Conservation (phyloP, 768 basidiomycete species). For the Phlebiopsis gigantea region DNA sequence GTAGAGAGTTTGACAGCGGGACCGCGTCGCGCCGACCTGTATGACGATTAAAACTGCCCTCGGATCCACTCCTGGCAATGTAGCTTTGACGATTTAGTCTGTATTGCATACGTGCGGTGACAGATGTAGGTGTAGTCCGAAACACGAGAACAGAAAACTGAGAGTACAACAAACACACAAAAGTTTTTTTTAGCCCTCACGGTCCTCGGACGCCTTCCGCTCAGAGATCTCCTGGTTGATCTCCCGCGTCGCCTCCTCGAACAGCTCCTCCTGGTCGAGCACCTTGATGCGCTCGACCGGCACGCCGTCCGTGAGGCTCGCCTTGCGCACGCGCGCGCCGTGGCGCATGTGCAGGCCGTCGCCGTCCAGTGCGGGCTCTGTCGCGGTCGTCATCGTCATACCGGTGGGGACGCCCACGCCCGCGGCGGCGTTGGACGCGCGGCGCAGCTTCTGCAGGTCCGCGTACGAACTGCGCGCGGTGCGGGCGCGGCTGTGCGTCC, state of each 20-base stretch:
- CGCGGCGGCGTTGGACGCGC: constrained; percentile 76
- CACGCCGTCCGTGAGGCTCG: constrained; percentile 62
- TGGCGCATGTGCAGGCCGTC: constrained; percentile 37
- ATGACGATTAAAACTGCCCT: constrained; percentile 5
- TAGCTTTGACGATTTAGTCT: not conserved
- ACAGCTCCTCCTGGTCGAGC: constrained; percentile 57
- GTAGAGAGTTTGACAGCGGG: constrained; percentile 81
- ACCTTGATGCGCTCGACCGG: constrained; percentile 58
- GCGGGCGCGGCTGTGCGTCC: constrained; percentile 25
- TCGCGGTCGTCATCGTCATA: constrained; percentile 7
- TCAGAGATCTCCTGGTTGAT: constrained; percentile 60
- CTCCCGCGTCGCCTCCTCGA: constrained; percentile 58
- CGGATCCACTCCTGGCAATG: not conserved
- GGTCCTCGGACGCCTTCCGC: constrained; percentile 19
- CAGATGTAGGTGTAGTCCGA: not conserved
- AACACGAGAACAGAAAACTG: not conserved
- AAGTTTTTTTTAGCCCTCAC: constrained; percentile 2
- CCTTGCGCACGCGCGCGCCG: constrained; percentile 42
- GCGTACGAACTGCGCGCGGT: constrained; percentile 42
- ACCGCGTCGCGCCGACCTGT: constrained; percentile 26
- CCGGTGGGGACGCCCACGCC: constrained; percentile 35
- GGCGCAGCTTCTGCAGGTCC: constrained; percentile 56
- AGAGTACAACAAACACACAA: not conserved
- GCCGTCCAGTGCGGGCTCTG: constrained; percentile 12
- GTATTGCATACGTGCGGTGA: not conserved